Evolutionary conservation across 768 basidiomycete species (phyloP).

Genomic region (Suillus hirtellus): DNA sequence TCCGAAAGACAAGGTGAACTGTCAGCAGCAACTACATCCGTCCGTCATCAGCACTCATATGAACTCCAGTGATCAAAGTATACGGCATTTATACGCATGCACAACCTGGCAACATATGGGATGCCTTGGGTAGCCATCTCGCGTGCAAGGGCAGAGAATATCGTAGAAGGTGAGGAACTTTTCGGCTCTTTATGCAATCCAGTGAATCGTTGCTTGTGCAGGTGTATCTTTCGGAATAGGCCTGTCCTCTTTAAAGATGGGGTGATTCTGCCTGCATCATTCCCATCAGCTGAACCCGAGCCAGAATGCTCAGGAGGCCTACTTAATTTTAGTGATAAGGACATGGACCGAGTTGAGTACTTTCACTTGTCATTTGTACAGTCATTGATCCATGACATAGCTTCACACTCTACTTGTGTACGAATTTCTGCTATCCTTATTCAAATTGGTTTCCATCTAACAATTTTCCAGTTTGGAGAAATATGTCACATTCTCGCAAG

Average conservation of each 20-base stretch:
- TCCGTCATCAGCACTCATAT: neutral
- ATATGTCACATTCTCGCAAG: slow-evolving; percentile 32
- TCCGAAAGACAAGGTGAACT: slow-evolving; percentile 39
- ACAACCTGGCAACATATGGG: slow-evolving; percentile 50
- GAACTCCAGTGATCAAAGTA: slow-evolving; percentile 42
- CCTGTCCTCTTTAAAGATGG: slow-evolving; percentile 38
- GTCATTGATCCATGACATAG: slow-evolving; percentile 28
- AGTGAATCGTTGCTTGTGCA: slow-evolving; percentile 20
- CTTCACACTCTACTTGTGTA: slow-evolving; percentile 61
- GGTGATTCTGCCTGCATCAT: slow-evolving; percentile 50
- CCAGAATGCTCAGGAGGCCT: slow-evolving; percentile 19
- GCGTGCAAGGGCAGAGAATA: slow-evolving; percentile 53
- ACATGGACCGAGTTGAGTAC: slow-evolving; percentile 45
- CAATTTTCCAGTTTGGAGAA: slow-evolving; percentile 42
- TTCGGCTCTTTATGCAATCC: neutral
- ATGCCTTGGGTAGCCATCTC: slow-evolving; percentile 43
- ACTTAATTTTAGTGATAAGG: slow-evolving; percentile 43
- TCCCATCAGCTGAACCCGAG: slow-evolving; percentile 40
- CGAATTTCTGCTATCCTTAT: slow-evolving; percentile 16
- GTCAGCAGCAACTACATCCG: neutral
- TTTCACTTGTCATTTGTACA: neutral
- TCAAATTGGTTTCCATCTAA: slow-evolving; percentile 32
- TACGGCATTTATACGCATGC: slow-evolving; percentile 53
- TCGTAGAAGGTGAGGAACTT: slow-evolving; percentile 40
- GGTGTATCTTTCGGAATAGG: slow-evolving; percentile 46